Evolutionary conservation across 1,139 yeast genomes (phyloP).

Genomic region (Yamadazyma conglobata): DNA sequence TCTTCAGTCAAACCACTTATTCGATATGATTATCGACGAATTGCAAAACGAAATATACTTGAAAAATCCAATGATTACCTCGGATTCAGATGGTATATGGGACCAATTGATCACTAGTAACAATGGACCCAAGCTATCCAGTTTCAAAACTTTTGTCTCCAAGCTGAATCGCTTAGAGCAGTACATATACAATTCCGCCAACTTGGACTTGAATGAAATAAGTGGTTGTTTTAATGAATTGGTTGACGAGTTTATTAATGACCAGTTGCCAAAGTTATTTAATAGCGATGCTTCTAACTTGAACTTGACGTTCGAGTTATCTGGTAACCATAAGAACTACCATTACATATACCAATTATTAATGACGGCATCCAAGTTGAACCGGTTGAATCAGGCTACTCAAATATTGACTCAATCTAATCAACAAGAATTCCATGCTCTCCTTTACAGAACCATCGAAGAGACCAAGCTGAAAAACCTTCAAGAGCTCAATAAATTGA

Average conservation of each 20-base stretch:
- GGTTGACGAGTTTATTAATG: slow-evolving; percentile 30
- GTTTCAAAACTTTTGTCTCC: slow-evolving; percentile 32
- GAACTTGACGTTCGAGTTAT: slow-evolving; percentile 12
- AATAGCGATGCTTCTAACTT: slow-evolving; percentile 8
- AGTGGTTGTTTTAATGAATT: slow-evolving; percentile 47
- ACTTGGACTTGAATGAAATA: slow-evolving; percentile 53
- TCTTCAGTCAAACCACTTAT: slow-evolving; percentile 60
- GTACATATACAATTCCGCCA: slow-evolving; percentile 53
- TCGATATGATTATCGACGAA: slow-evolving; percentile 75
- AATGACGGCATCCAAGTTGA: slow-evolving; percentile 58
- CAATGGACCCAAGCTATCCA: slow-evolving; percentile 32
- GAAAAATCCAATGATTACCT: slow-evolving; percentile 27
- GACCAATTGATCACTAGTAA: slow-evolving; percentile 22
- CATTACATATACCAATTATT: slow-evolving; percentile 54
- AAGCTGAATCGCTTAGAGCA: slow-evolving; percentile 52
- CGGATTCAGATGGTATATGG: slow-evolving; percentile 25
- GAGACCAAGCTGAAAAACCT: slow-evolving; percentile 54
- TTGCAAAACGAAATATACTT: slow-evolving; percentile 69
- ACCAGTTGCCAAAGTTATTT: slow-evolving; percentile 29
- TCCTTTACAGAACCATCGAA: slow-evolving; percentile 61
- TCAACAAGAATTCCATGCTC: slow-evolving; percentile 42
- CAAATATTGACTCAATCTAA: slow-evolving; percentile 47
- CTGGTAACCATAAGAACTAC: slow-evolving; percentile 13
- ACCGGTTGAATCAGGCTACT: slow-evolving; percentile 60
- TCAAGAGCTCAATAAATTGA: slow-evolving; percentile 28